Evolutionary conservation across 176 grass and related monocot species (phyloP), one percentile per base, ranked within the genome.

Genomic region (Thinopyrum elongatum): DNA sequence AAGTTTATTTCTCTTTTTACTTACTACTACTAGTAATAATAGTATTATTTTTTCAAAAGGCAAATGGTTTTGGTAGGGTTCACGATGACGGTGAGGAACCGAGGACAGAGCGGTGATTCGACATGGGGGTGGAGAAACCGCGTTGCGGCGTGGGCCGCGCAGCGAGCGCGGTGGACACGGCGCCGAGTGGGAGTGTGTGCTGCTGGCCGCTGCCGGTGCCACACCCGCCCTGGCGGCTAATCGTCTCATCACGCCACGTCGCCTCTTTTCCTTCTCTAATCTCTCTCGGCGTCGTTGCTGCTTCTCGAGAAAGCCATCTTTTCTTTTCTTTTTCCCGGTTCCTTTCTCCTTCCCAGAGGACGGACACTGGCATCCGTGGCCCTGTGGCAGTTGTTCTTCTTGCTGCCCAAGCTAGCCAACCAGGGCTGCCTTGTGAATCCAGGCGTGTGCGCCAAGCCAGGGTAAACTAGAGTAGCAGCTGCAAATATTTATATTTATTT

Each of bases 141-240:
- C 84, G 84, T 86, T 49, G 64, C 33, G 6, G 62, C 58, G 33
- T 79, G 84, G 49, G 38, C 72, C 61, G 36, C 68, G 51, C 29
- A 65, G 2, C 47, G 47, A 3, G 12, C 55, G 53, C 59, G 39
- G 57, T 26, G 23, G 72, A 3, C 53, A 41, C 17, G 55, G 69
- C n/a, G 67, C n/a, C n/a, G n/a, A n/a, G n/a, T n/a, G 11, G 27
- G 73, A 22, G 44, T 28, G 15, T 17, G 17, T 33, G 80, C 80
- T 11, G 47, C 47, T 51, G 15, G 16, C 34, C 67, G 15, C 23
- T 21, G 69, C 78, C 39, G 19, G 35, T 41, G 17, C 69, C 69
- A 13, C 10, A 35, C 29, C 68, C 28, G 16, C 49, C n/a, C 74
- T 16, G 70, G 38, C 70, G 70, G 70, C 38, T 42, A 41, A 73